These are phyloP conservation scores for Stenogyne calaminthoides DNA, from an alignment of 305 asterid genomes.

Conservation along the genomic window DNA sequence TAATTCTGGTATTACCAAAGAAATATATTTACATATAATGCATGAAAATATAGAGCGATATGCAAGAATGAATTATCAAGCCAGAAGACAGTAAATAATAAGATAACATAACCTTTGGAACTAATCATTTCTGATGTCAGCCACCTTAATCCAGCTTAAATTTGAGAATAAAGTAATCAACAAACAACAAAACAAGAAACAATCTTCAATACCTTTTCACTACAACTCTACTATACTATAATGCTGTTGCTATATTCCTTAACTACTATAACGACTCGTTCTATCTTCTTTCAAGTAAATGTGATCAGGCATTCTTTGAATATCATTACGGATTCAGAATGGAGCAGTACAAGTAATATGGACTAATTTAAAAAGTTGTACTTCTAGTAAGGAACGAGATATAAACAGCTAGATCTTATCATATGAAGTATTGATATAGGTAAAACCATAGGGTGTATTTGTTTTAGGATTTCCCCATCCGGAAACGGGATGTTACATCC, in stretches of 20 bases:
- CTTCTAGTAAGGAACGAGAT: background rate
- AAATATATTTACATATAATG: background rate
- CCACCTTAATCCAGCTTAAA: constrained; percentile 5
- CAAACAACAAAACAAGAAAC: background rate
- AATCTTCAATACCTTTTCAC: background rate
- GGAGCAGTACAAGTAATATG: background rate
- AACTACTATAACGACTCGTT: background rate
- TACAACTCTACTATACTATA: background rate
- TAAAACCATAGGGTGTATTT: background rate
- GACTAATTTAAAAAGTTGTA: background rate
- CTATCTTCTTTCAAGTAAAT: constrained; percentile 21
- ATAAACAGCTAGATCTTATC: constrained; percentile 4
- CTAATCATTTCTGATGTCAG: background rate
- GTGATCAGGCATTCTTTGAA: constrained; percentile 7
- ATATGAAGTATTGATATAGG: background rate
- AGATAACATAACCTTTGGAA: background rate
- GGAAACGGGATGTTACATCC: no score
- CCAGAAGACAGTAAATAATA: background rate
- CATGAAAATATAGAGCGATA: constrained; percentile 6
- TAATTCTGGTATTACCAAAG: background rate
- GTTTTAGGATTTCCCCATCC: no score
- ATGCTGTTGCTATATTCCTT: background rate
- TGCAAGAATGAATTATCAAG: constrained; percentile 3
- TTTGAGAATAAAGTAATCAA: constrained; percentile 6
- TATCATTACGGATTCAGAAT: constrained; percentile 4